Conservation (phyloP, 2,329 filamentous ascomycete species). For the Calonectria montana region DNA sequence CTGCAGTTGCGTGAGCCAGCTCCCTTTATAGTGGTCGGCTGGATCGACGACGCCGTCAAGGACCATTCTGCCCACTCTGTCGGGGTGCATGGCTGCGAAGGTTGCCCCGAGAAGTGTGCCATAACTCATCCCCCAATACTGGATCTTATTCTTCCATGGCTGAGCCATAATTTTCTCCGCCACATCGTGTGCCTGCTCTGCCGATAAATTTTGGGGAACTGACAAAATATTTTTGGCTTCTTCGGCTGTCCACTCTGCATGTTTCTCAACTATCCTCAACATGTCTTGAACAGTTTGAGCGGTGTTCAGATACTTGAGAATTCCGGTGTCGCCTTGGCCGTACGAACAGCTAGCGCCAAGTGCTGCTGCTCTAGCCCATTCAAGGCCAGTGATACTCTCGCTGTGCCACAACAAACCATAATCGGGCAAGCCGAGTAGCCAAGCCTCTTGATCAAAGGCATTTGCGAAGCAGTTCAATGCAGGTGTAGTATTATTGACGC, state of each 20-base stretch:
- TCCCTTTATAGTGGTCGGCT: constrained; percentile 5
- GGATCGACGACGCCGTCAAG: background rate
- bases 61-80: background rate
- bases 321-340: background rate
- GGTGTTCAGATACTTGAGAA: background rate
- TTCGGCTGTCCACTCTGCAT: background rate
- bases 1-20: constrained; percentile 37
- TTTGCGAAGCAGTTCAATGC: background rate
- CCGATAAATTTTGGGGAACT: background rate
- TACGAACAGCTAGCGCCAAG: background rate
- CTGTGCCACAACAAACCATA: background rate
- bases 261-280: background rate
- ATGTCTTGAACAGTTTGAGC: background rate
- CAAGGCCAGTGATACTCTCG: background rate
- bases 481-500: background rate
- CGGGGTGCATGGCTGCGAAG: background rate
- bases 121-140: background rate
- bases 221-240: background rate
- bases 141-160: background rate
- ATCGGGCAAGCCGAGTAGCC: background rate
- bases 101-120: background rate
- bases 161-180: background rate
- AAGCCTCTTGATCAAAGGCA: background rate
- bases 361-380: background rate
- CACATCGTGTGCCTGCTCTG: background rate